Conservation (phyloP, 2,329 filamentous ascomycete species). For the Xylaria hypoxylon region DNA sequence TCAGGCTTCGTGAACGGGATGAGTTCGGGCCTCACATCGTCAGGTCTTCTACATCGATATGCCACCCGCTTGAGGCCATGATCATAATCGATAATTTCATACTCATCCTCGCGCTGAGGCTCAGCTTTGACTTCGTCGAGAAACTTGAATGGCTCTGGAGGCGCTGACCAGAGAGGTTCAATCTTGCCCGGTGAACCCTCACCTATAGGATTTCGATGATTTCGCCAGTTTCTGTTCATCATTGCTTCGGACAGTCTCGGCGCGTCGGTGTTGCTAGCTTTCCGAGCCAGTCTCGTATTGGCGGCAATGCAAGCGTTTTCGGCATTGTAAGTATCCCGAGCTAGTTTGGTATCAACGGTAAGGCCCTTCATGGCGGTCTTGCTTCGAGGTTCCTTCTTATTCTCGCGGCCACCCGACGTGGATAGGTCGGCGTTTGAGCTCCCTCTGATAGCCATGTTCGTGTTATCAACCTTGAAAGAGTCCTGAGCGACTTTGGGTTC, state of each 20-base stretch:
- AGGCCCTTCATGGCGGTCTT: conserved; percentile 14
- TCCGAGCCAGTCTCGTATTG: conserved; percentile 12
- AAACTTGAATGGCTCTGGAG: conserved; percentile 38
- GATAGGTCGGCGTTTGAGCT: neutral
- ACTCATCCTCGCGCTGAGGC: conserved; percentile 34
- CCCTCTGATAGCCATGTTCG: neutral
- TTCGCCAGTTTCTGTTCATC: conserved; percentile 43
- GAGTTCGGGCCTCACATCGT: conserved; percentile 34
- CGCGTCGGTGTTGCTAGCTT: conserved; percentile 16
- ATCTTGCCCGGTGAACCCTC: neutral
- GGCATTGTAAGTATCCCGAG: conserved; percentile 4
- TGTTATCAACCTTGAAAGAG: neutral
- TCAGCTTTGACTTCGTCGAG: conserved; percentile 23
- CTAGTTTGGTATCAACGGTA: conserved; percentile 19
- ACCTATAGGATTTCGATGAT: conserved; percentile 36
- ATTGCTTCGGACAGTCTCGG: conserved; percentile 39
- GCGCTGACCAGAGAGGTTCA: conserved; percentile 38
- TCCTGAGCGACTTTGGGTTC: conserved; percentile 24
- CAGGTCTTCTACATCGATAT: conserved; percentile 31
- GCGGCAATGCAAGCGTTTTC: conserved; percentile 5
- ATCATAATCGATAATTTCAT: conserved; percentile 36
- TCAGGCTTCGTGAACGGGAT: conserved; percentile 35
- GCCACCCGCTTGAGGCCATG: conserved; percentile 35
- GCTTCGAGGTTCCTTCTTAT: conserved; percentile 18
- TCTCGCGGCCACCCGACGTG: neutral